Evolutionary conservation across 805 yeast genomes (phyloP), one percentile per base, ranked within the genome.

Genomic region (Ogataea trehaloabstinens): DNA sequence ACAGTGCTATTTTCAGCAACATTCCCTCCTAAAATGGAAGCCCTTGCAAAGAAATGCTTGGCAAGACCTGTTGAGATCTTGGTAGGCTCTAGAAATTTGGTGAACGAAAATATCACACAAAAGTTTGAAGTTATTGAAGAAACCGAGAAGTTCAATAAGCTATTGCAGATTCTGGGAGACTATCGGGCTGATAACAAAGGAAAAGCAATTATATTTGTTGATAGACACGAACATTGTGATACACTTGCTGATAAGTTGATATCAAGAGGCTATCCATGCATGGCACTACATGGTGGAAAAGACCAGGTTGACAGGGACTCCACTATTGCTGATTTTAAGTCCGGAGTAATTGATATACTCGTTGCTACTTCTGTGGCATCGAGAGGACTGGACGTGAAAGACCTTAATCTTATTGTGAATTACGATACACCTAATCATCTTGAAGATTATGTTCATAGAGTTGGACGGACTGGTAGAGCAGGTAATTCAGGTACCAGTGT

Each of bases 351-450:
- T 3, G 75, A 78, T 39, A 76, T 89, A 1, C 65, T 93, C 34
- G 76, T 93, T 19, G 96, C 97, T 6, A 93, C 99, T 0, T 93
- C 96, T 2, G 85, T 93, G 19, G 88, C 97, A 2, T 96, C 99
- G 0, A 71, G 99, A 45, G 99, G 99, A 0, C 66, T 93, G 18
- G 97, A 93, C 62, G 96, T 93, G n/a, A 85, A 88, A 37, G 83
- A 81, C 17, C 73, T 91, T 19, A 80, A 80, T 41, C 60, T 90
- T 31, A 98, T 93, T 2, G 68, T 93, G 5, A 85, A 93, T 46
- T 85, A 74, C 52, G 89, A 85, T 48, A 74, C 87, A 0, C 95
- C 96, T 0, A 85, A 74, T 46, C 95, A 90, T 44, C 73, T 89
- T 72, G 98, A 95, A 46, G 98, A 93, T 58, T 93, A 93, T 55